Base-by-base conservation (phyloP, 1,284 basidiomycete species). In the Leccinum subspadiceum region DNA sequence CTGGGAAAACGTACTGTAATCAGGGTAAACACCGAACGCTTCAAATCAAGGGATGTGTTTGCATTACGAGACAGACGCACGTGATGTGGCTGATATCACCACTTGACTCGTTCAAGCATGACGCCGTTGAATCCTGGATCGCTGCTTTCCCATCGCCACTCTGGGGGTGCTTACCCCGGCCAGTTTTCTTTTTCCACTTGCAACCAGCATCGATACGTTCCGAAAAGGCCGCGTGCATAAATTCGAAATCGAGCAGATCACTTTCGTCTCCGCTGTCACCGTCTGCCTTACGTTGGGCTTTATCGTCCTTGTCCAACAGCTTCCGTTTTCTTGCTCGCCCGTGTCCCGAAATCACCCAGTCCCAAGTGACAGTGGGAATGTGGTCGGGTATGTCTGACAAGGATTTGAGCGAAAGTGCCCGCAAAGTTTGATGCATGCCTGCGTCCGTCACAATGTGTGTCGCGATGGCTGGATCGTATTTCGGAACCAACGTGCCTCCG, bases 371-470 rank as follows among this genome's bases (percentile, higher is more conserved):
- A 10, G 82, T 85, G 4, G 85, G 85, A 15, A 90, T 84, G 53
- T 81, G 74, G 20, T 78, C 68, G 1, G 88, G 87, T 52, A 90
- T 85, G 6, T 87, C 79, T 5, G 70, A 71, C 8, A 87, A 65
- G 4, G 67, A 76, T 64, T 78, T 81, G 15, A 88, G 63, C 1
- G 81, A 80, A 12, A 78, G 61, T 4, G 69, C 61, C 73, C 70
- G 53, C 67, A 85, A 54, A 60, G 79, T 66, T 73, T 69, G 44
- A 65, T 76, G 58, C 62, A 65, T 44, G 6, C 68, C 69, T 1
- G 76, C 72, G 55, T 84, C 82, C 4, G 83, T 83, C 37, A 90
- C 76, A 57, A 91, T 85, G 66, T 89, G 85, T 1, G 89, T 89
- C 22, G 86, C 80, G 7, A 71, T 62, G 4, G 68, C 62, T 0